Evolutionary conservation across 1,284 basidiomycete genomes (phyloP), one percentile per base, ranked within the genome.

Genomic region (Trichosporon coremiiforme): DNA sequence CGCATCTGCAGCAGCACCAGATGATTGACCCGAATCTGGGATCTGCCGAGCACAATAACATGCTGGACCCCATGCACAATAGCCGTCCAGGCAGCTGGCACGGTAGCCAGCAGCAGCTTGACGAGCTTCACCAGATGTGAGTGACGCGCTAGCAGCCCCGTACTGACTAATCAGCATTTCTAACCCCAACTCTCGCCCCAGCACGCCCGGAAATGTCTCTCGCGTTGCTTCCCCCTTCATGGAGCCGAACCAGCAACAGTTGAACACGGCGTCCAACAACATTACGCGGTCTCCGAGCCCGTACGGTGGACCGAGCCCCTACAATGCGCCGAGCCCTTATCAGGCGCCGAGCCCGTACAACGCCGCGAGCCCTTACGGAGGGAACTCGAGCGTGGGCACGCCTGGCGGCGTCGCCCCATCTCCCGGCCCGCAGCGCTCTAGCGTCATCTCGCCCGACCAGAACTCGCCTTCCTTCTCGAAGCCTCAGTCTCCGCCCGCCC

Each of bases 401-500:
- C 62, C 66, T 45, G 63, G 70, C 66, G 67, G 70, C 22, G 69
- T 71, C 20, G 75, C 76, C 7, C 73, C 73, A 1, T 74, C 73
- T 13, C 75, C 76, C 15, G 60, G 66, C 63, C n/a, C 67, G 31
- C 71, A 75, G 35, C 72, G 72, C 57, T 45, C 69, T 38, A 70
- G 75, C 25, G 66, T 72, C 29, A 55, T 55, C 29, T 55, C 53
- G 17, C 57, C 29, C 8, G 57, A 60, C 57, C 71, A 71, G 15
- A 73, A 73, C 22, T 79, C 79, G 29, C 79, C 79, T 12, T 79
- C 76, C 69, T 74, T 78, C 66, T 75, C 77, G 57, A 84, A 84
- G 66, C 81, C 83, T 1, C 78, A 80, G 68, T 83, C 82, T 5
- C 83, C 83, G 12, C 83, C 83, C 0, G 79, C 80, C 4, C 72